These are phyloP conservation scores for Cryoendolithus antarcticus DNA, from an alignment of 2,329 filamentous ascomycete species.

Conservation along the genomic window DNA sequence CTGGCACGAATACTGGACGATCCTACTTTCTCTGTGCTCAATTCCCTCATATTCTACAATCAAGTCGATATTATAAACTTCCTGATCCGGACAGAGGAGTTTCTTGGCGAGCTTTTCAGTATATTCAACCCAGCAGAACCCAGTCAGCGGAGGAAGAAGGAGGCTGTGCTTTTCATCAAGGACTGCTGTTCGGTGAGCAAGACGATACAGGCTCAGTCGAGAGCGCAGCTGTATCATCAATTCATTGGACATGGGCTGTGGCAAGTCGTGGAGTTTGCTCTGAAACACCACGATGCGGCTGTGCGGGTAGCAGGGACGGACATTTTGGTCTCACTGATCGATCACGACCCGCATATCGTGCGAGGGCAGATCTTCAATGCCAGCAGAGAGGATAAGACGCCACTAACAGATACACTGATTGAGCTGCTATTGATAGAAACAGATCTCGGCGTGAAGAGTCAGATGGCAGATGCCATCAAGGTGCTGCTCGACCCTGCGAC, in stretches of 20 bases:
- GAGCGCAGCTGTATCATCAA: slow-evolving; percentile 75
- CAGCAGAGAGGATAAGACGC: slow-evolving; percentile 72
- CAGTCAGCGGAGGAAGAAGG: slow-evolving; percentile 61
- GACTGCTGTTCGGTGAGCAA: slow-evolving; percentile 92
- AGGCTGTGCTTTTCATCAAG: slow-evolving; percentile 91
- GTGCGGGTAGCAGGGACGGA: slow-evolving; percentile 89
- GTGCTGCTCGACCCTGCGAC: slow-evolving; percentile 70
- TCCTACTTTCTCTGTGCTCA: slow-evolving; percentile 92
- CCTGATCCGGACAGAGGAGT: slow-evolving; percentile 67
- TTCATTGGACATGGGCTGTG: slow-evolving; percentile 81
- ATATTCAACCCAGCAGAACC: slow-evolving; percentile 62
- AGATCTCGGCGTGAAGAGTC: slow-evolving; percentile 87
- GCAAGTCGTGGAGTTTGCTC: slow-evolving; percentile 79
- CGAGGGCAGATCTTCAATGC: slow-evolving; percentile 86
- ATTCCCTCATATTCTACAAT: slow-evolving; percentile 97
- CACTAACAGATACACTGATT: slow-evolving; percentile 82
- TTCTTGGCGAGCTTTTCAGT: slow-evolving; percentile 74
- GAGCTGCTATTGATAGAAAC: slow-evolving; percentile 83
- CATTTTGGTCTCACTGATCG: slow-evolving; percentile 84
- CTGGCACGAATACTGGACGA: slow-evolving; percentile 92
- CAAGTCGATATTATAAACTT: slow-evolving; percentile 96
- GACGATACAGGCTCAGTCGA: slow-evolving; percentile 72
- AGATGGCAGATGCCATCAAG: slow-evolving; percentile 90
- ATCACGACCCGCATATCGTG: slow-evolving; percentile 91
- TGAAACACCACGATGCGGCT: slow-evolving; percentile 70